Base-by-base conservation (phyloP, 768 basidiomycete species). In the Rhizopogon vulgaris region DNA sequence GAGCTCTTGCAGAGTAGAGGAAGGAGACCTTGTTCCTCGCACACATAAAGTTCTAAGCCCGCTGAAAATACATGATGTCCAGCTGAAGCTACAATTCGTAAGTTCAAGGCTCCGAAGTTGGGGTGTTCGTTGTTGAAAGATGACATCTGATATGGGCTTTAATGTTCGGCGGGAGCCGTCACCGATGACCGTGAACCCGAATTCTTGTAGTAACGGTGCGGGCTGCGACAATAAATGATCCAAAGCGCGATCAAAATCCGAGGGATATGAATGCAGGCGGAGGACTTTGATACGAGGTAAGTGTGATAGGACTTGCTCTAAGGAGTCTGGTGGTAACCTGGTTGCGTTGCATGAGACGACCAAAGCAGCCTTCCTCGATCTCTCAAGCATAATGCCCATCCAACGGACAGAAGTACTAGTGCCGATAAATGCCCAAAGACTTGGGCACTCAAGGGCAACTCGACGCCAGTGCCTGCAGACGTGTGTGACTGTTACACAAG, bases 31-130 rank as follows among this genome's bases (percentile, higher is more conserved):
- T 5, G 63, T 53, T 49, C 68, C 51, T 36, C 63, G 57, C 4
- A 75, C 52, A 42, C 64, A 64, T 18, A 75, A 58, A 50, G 63
- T 60, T 14, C 62, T 63, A 11, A 76, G 69, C 42, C 61, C 59
- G 34, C 41, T 52, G n/a, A 74, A 59, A n/a, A 71, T 57, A 3
- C 60, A 53, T 4, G 66, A 70, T 30, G 65, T 61, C 71, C 73
- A 71, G 5, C 63, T 56, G 43, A 75, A 57, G 38, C 62, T 60
- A 51, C 71, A 70, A 22, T 64, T 59, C n/a, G 52, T 59, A 0
- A 78, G 58, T 49, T 73, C 68, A 14, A 77, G 55, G 18, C 56
- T 58, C 42, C 66, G 67, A 22, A 78, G 63, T 25, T 59, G 60
- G 14, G 71, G 69, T 6, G 65, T 63, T 7, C 67, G 56, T 27